These are phyloP conservation scores for Rhytidhysteron rufulum DNA, from an alignment of 2,329 filamentous ascomycete species.

Conservation along the genomic window DNA sequence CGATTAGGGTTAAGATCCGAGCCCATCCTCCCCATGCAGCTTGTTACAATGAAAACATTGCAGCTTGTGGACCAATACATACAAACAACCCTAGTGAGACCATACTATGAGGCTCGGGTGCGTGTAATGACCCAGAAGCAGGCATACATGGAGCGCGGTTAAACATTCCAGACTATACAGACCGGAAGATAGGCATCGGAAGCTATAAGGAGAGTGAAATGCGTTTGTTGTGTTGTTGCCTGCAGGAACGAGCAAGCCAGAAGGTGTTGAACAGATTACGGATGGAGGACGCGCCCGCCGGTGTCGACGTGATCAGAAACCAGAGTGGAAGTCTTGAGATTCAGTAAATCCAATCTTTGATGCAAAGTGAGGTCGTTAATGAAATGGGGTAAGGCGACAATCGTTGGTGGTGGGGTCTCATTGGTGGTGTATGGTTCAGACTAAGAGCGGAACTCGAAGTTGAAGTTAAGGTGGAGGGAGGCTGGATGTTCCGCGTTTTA, in stretches of 20 bases:
- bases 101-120: constrained; percentile 59
- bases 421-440: background rate
- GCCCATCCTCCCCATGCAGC: constrained; percentile 55
- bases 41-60: constrained; percentile 26
- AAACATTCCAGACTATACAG: constrained; percentile 47
- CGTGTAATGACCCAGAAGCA: constrained; percentile 40
- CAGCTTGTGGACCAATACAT: constrained; percentile 31
- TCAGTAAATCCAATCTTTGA: background rate
- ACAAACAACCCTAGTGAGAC: constrained; percentile 49
- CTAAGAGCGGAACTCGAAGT: too few relatives aligned
- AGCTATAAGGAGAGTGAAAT: constrained; percentile 76
- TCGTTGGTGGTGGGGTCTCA: constrained; percentile 2
- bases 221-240: constrained; percentile 44
- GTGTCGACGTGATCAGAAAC: constrained; percentile 25
- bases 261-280: constrained; percentile 14
- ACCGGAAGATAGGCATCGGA: constrained; percentile 67
- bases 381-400: background rate
- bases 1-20: constrained; percentile 98
- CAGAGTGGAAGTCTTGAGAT: constrained; percentile 3
- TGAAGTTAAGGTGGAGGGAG: background rate
- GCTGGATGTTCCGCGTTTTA: constrained; percentile 5
- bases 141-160: constrained; percentile 38
- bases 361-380: background rate
- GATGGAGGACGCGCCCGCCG: constrained; percentile 20
- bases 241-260: constrained; percentile 28